phyloP scores from a whole-genome alignment of 179 eudicot species.

The Spinacia oleracea region DNA sequence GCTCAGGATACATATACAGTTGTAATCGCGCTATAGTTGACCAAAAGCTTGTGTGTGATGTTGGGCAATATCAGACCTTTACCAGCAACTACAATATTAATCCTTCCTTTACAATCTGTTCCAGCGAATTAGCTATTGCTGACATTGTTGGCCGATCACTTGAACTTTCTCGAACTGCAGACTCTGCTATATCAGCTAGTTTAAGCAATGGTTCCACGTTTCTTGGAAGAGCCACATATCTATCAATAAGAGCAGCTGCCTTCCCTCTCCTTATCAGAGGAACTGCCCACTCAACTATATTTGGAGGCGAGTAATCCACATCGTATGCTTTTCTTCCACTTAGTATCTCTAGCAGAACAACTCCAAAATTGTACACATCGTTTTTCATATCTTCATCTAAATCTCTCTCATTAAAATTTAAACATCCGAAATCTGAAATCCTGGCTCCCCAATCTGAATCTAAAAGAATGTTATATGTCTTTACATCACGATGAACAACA shows the following conservation, averaged over 20 bases:
- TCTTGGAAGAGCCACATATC: constrained; percentile 83
- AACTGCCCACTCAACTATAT: constrained; percentile 86
- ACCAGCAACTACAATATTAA: constrained; percentile 47
- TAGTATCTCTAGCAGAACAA: constrained; percentile 76
- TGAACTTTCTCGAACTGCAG: constrained; percentile 63
- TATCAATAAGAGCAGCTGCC: constrained; percentile 76
- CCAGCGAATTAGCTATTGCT: constrained; percentile 56
- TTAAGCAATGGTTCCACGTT: constrained; percentile 85
- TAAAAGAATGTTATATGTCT: constrained; percentile 47
- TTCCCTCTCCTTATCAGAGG: constrained; percentile 65
- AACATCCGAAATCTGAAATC: constrained; percentile 75
- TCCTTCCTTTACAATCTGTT: constrained; percentile 77
- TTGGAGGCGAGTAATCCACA: constrained; percentile 66
- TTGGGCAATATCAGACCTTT: background rate
- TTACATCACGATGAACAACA: constrained; percentile 44
- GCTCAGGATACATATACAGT: constrained; percentile 52
- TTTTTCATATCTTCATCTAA: constrained; percentile 45
- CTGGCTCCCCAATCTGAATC: constrained; percentile 78
- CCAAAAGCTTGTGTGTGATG: constrained; percentile 22
- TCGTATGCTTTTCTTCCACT: constrained; percentile 89
- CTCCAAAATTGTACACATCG: constrained; percentile 76
- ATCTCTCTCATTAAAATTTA: constrained; percentile 57
- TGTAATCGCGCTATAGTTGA: constrained; percentile 35
- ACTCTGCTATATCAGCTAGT: constrained; percentile 81
- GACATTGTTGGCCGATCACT: constrained; percentile 66